Evolutionary conservation across 2,329 filamentous ascomycete species (phyloP).

Genomic region (Microsporum canis): DNA sequence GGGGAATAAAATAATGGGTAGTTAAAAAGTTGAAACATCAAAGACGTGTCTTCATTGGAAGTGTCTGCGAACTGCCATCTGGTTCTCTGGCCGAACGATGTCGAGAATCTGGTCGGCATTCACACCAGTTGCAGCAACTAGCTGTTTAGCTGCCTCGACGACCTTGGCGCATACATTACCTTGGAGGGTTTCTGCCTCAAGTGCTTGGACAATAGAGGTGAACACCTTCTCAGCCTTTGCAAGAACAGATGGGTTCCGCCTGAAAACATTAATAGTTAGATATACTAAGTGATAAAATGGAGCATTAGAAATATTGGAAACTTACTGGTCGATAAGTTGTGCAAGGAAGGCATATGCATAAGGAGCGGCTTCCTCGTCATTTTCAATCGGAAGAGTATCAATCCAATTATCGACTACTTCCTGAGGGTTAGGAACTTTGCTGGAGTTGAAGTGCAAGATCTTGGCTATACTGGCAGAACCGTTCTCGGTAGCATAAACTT

Average conservation of each 20-base stretch:
- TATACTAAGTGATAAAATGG: neutral
- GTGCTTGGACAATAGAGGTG: conserved; percentile 70
- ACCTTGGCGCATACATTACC: conserved; percentile 70
- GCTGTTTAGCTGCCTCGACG: conserved; percentile 62
- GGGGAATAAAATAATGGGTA: neutral
- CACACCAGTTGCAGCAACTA: conserved; percentile 61
- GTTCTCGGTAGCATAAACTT: conserved; percentile 95
- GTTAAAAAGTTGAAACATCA: neutral
- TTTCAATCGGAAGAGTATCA: conserved; percentile 77
- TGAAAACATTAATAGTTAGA: conserved; percentile 30
- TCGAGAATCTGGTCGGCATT: conserved; percentile 60
- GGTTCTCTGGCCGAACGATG: conserved; percentile 66
- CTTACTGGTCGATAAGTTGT: conserved; percentile 89
- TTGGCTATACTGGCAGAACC: conserved; percentile 94
- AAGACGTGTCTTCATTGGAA: conserved; percentile 47
- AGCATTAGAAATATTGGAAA: conserved; percentile 20
- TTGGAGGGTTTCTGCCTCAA: conserved; percentile 82
- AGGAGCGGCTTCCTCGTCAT: conserved; percentile 93
- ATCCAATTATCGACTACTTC: conserved; percentile 76
- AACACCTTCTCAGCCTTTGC: conserved; percentile 72
- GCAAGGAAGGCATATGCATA: conserved; percentile 90
- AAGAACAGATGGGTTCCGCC: conserved; percentile 74
- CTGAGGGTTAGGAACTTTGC: conserved; percentile 63
- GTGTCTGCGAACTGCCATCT: conserved; percentile 65
- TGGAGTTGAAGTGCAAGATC: conserved; percentile 80